Evolutionary conservation across 768 basidiomycete species (phyloP).

Genomic region (Amanita muscaria): DNA sequence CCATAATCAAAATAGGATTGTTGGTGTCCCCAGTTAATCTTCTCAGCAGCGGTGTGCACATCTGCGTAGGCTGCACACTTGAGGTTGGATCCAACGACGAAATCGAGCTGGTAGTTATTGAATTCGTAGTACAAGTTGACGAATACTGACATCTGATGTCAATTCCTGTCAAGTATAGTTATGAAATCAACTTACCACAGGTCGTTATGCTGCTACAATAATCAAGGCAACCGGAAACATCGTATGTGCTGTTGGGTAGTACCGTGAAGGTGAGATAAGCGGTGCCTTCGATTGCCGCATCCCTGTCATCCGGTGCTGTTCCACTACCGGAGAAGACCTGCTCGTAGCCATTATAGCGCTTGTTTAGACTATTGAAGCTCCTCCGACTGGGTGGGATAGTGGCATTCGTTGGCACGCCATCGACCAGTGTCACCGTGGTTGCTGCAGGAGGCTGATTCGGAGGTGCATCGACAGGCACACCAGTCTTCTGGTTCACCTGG

Average conservation of each 20-base stretch:
- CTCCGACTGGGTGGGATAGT: not conserved
- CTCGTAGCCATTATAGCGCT: not conserved
- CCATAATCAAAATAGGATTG: constrained; percentile 26
- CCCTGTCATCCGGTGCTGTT: constrained; percentile 25
- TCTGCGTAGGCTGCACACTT: constrained; percentile 41
- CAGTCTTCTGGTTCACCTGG: constrained; percentile 13
- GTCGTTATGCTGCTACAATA: constrained; percentile 28
- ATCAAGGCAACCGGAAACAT: constrained; percentile 32
- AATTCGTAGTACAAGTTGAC: constrained; percentile 42
- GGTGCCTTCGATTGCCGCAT: constrained; percentile 39
- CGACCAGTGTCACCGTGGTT: not conserved
- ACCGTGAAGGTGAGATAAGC: constrained; percentile 41
- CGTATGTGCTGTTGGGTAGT: constrained; percentile 36
- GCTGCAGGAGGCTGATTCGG: constrained; percentile 8
- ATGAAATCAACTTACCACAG: constrained; percentile 30
- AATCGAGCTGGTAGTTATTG: constrained; percentile 35
- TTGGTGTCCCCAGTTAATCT: constrained; percentile 37
- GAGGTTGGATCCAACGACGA: constrained; percentile 33
- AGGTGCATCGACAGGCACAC: not conserved
- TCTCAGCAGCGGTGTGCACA: constrained; percentile 33
- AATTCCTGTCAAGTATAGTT: constrained; percentile 1
- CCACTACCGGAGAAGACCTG: constrained; percentile 32
- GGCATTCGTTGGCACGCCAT: not conserved
- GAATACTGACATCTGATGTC: constrained; percentile 26
- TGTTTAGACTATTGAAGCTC: not conserved